These are phyloP conservation scores for Trichoderma guizhouense DNA, from an alignment of 2,329 filamentous ascomycete genomes.

Conservation along the genomic window DNA sequence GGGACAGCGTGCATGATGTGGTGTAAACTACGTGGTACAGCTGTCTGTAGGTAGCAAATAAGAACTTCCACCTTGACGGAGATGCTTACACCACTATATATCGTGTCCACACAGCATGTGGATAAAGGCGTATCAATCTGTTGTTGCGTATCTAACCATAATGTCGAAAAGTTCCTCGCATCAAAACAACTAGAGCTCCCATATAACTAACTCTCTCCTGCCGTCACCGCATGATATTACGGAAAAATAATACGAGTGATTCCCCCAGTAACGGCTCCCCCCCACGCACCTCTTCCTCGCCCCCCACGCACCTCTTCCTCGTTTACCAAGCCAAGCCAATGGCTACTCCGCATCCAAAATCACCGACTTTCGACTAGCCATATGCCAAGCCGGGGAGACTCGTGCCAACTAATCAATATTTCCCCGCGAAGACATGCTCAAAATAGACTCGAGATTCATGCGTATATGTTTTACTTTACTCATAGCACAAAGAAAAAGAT, in stretches of 20 bases:
- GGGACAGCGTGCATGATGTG: background rate
- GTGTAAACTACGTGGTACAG: background rate
- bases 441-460: background rate
- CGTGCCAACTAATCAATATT: background rate
- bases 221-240: background rate
- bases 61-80: background rate
- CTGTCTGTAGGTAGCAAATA: background rate
- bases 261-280: background rate
- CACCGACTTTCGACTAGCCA: background rate
- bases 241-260: background rate
- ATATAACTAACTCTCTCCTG: background rate
- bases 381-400: background rate
- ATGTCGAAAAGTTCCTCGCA: background rate
- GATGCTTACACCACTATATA: background rate
- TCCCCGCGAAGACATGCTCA: background rate
- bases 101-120: background rate
- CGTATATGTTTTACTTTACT: background rate
- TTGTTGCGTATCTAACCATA: background rate
- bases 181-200: background rate
- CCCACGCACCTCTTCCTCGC: background rate
- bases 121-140: background rate
- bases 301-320: background rate
- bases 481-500: too few species aligned
- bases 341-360: background rate
- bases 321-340: background rate